phyloP scores from a whole-genome alignment of 2,329 filamentous ascomycete species.

The Exophiala phaeomuriformis region DNA sequence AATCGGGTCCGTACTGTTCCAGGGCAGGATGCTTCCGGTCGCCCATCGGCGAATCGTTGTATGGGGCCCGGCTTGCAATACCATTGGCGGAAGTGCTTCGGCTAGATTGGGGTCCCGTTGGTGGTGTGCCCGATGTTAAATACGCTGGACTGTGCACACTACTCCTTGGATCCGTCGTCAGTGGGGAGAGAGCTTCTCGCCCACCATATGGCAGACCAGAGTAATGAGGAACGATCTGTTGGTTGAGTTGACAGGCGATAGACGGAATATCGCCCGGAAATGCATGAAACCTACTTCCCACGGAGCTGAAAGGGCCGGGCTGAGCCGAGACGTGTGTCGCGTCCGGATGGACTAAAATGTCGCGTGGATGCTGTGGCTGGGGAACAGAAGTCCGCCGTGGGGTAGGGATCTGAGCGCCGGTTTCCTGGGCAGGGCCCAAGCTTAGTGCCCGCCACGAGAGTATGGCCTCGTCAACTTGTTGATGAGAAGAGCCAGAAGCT shows the following conservation, averaged over 20 bases:
- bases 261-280: slow-evolving; percentile 29
- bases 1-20: slow-evolving; percentile 28
- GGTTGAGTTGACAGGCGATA: slow-evolving; percentile 29
- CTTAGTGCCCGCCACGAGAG: slow-evolving; percentile 9
- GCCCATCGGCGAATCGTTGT: slow-evolving; percentile 40
- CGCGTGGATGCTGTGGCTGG: slow-evolving; percentile 9
- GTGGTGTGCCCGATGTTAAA: slow-evolving; percentile 39
- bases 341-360: background rate
- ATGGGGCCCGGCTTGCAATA: slow-evolving; percentile 33
- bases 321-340: slow-evolving; percentile 2
- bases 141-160: slow-evolving; percentile 42
- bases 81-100: slow-evolving; percentile 40
- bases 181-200: slow-evolving; percentile 41
- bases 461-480: slow-evolving; percentile 8
- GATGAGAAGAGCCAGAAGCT: background rate
- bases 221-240: slow-evolving; percentile 31
- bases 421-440: slow-evolving; percentile 7
- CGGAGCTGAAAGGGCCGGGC: slow-evolving; percentile 28
- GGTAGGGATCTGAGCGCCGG: slow-evolving; percentile 2
- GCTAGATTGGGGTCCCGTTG: slow-evolving; percentile 34
- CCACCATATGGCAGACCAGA: slow-evolving; percentile 38
- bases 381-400: slow-evolving; percentile 2
- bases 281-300: slow-evolving; percentile 27
- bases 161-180: slow-evolving; percentile 40
- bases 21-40: slow-evolving; percentile 46